Evolutionary conservation across 805 yeast genomes (phyloP).

Genomic region (Kodamaea kaohsiungensis): DNA sequence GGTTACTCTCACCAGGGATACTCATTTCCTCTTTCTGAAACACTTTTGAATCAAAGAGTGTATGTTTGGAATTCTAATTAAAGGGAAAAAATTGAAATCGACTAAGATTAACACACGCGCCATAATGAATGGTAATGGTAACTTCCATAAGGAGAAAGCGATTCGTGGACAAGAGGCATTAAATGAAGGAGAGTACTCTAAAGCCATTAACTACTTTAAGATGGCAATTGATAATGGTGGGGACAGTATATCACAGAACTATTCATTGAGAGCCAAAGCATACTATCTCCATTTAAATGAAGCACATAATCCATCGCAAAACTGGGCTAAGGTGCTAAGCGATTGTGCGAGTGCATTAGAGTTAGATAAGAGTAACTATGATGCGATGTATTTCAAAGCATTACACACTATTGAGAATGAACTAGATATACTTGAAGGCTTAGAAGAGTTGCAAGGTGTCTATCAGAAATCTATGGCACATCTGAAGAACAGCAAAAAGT

Average conservation of each 20-base stretch:
- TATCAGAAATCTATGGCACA: conserved; percentile 15
- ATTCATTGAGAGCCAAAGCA: conserved; percentile 17
- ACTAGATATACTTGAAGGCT: conserved; percentile 10
- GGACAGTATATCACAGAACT: conserved; percentile 7
- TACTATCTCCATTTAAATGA: conserved; percentile 9
- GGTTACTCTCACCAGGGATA: not conserved
- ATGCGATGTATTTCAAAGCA: conserved; percentile 16
- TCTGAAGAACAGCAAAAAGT: conserved; percentile 13
- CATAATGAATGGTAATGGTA: conserved; percentile 8
- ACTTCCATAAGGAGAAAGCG: conserved; percentile 6
- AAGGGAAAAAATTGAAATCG: not conserved
- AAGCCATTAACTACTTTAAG: conserved; percentile 19
- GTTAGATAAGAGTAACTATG: conserved; percentile 17
- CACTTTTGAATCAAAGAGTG: not conserved
- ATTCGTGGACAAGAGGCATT: conserved; percentile 11
- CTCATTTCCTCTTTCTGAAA: not conserved
- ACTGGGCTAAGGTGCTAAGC: conserved; percentile 15
- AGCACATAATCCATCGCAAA: conserved; percentile 6
- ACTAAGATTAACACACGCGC: not conserved
- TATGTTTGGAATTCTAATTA: not conserved
- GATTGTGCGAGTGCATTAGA: conserved; percentile 17
- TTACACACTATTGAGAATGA: conserved; percentile 11
- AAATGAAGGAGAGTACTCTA: conserved; percentile 12
- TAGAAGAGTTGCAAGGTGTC: conserved; percentile 13
- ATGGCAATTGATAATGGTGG: conserved; percentile 16